phyloP scores from a whole-genome alignment of 1,284 basidiomycete genomes.

The Neotropicomus parvogracilis region DNA sequence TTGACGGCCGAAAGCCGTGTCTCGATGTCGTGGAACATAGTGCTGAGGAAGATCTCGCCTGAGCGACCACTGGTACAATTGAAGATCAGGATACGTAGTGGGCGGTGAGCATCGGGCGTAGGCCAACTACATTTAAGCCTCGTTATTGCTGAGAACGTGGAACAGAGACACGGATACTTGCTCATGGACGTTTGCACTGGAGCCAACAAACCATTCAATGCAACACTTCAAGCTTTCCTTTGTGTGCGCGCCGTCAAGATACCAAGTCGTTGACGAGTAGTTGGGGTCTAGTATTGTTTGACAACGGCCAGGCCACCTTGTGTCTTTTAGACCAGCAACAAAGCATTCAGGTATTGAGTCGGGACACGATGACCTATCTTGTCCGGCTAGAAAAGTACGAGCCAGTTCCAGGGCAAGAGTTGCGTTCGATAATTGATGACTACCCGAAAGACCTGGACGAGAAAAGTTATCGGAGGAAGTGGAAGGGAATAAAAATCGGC shows the following conservation, averaged over 20 bases:
- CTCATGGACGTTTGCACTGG: constrained; percentile 44
- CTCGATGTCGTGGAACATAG: constrained; percentile 52
- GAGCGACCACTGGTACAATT: constrained; percentile 94
- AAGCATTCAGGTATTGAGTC: constrained; percentile 52
- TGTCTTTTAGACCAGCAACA: constrained; percentile 59
- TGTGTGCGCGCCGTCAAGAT: constrained; percentile 95
- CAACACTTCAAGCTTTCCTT: constrained; percentile 86
- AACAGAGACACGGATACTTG: constrained; percentile 20
- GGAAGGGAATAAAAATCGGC: constrained; percentile 8
- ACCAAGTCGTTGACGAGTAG: constrained; percentile 65
- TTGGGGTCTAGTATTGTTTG: constrained; percentile 72
- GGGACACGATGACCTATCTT: constrained; percentile 16
- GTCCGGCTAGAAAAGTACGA: constrained; percentile 56
- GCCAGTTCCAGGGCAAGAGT: constrained; percentile 80
- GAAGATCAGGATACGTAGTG: constrained; percentile 76
- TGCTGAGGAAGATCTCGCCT: constrained; percentile 66
- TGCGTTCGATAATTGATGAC: constrained; percentile 90
- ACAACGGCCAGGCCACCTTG: constrained; percentile 96
- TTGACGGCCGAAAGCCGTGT: constrained; percentile 44
- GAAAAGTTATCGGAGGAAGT: constrained; percentile 3
- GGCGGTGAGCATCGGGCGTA: constrained; percentile 13
- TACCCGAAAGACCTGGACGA: constrained; percentile 76
- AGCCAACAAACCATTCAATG: constrained; percentile 78
- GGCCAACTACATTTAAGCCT: constrained; percentile 1
- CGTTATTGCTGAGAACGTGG: constrained; percentile 4